Evolutionary conservation across 106 monocot species (phyloP).

Genomic region (Allium fistulosum): DNA sequence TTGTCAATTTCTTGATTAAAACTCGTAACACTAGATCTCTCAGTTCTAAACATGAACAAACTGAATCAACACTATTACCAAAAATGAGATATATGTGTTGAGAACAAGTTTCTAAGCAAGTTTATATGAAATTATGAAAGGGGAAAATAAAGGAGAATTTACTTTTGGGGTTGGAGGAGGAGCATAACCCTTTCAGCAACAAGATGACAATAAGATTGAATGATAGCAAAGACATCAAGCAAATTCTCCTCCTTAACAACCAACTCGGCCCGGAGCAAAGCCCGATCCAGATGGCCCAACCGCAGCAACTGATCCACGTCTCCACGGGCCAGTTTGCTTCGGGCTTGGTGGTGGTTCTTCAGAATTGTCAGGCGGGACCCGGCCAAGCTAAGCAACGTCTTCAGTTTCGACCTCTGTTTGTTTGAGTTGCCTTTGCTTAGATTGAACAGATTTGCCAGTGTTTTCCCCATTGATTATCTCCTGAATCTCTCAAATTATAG

Average conservation of each 20-base stretch:
- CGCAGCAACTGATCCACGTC: conserved; percentile 65
- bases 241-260: conserved; percentile 79
- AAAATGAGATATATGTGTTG: too few relatives aligned
- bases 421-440: conserved; percentile 9
- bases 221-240: conserved; percentile 55
- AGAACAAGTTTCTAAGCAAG: too few relatives aligned
- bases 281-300: conserved; percentile 52
- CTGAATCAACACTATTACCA: too few relatives aligned
- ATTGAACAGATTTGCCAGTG: conserved; percentile 26
- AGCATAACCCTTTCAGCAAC: conserved; percentile 41
- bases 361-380: conserved; percentile 45
- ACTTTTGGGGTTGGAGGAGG: conserved; percentile 59
- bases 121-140: too few relatives aligned
- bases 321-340: conserved; percentile 41
- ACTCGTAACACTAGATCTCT: too few relatives aligned
- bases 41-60: too few relatives aligned
- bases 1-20: too few relatives aligned
- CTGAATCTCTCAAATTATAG: too few relatives aligned
- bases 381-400: conserved; percentile 35
- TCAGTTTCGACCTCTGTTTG: conserved; percentile 27
- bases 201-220: conserved; percentile 57
- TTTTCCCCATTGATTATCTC: conserved; percentile 23
- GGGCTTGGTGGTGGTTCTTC: conserved; percentile 47
- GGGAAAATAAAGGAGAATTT: too few relatives aligned
- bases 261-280: conserved; percentile 60